Base-by-base conservation (phyloP, 2,329 filamentous ascomycete species). In the Lachnellula suecica region DNA sequence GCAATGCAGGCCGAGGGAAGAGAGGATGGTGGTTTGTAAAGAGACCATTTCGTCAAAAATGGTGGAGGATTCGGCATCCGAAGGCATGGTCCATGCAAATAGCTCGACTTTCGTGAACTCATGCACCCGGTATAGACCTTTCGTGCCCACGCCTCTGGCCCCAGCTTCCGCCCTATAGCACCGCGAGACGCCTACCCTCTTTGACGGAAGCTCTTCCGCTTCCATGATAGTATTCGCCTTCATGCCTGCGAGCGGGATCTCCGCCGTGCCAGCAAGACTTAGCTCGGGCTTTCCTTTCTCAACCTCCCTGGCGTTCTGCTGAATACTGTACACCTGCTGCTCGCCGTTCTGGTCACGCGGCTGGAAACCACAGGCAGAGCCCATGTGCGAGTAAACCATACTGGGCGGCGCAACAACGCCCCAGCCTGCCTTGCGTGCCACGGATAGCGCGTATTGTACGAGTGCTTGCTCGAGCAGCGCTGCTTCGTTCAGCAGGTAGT, bases 81-180 rank as follows among this genome's bases (percentile, higher is more conserved):
- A 77, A 1, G 89, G 83, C 25, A 79, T 63, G 4, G 90, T 88
- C 94, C 94, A 99, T 0, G 88, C 91, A 68, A 99, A 97, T 78
- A 99, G 85, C 71, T 99, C 94, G 0, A 99, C 93, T 70, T 99
- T 99, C 24, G 91, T 96, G 72, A 99, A 99, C 72, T 99, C 94
- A 72, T 99, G 94, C 3, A 99, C 94, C 24, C 94, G 87, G 72
- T 97, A 99, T 2, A 99, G 75, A 4, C 94, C 94, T 72, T 96
- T 97, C 2, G 92, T 96, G 62, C 94, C 90, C 22, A 88, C 85
- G 25, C 94, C 94, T 35, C 93, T 81, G 1, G 91, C 89, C 27
- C 94, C 94, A 0, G 94, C 94, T 73, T 99, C 94, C 41, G 94
- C 94, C 47, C 94, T 88, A 72, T 95, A 99, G 76, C 92, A 96